Evolutionary conservation across 345 rosid species (phyloP).

Genomic region (Eucalyptus cloeziana): DNA sequence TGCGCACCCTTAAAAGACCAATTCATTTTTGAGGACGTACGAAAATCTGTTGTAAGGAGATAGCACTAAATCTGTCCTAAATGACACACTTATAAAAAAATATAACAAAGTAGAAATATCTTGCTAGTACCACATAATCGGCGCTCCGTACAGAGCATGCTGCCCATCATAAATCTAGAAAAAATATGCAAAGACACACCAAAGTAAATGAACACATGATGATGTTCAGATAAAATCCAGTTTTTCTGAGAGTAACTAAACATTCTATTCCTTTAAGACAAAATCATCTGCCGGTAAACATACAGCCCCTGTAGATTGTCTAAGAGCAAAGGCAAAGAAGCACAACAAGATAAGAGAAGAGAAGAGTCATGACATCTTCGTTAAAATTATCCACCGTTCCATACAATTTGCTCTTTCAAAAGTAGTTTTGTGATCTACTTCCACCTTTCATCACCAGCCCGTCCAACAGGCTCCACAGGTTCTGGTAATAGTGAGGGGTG

Average conservation of each 20-base stretch:
- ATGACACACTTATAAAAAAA: not conserved
- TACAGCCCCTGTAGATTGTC: not conserved
- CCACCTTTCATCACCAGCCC: not conserved
- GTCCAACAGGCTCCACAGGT: not conserved
- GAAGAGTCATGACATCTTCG: not conserved
- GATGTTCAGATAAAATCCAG: not conserved
- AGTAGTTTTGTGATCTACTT: not conserved
- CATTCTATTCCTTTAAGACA: not conserved
- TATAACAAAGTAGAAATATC: not conserved
- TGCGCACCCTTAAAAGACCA: not conserved
- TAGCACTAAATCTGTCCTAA: not conserved
- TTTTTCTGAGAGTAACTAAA: not conserved
- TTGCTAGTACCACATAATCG: not conserved
- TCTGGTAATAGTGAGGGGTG: not conserved
- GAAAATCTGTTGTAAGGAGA: not conserved
- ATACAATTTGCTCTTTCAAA: not conserved
- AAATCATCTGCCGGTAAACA: not conserved
- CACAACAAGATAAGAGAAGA: not conserved
- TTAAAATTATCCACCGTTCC: not conserved
- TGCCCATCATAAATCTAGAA: not conserved
- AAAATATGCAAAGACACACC: not conserved
- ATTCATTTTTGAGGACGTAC: not conserved
- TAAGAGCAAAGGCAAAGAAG: not conserved
- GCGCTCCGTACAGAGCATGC: not conserved
- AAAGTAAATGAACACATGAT: not conserved